Percentiles rank a stretch among this genome's conserved stretches.
These are phyloP conservation scores for Schizophyllum amplum DNA, from an alignment of 1,284 basidiomycete genomes.

Conservation along the genomic window DNA sequence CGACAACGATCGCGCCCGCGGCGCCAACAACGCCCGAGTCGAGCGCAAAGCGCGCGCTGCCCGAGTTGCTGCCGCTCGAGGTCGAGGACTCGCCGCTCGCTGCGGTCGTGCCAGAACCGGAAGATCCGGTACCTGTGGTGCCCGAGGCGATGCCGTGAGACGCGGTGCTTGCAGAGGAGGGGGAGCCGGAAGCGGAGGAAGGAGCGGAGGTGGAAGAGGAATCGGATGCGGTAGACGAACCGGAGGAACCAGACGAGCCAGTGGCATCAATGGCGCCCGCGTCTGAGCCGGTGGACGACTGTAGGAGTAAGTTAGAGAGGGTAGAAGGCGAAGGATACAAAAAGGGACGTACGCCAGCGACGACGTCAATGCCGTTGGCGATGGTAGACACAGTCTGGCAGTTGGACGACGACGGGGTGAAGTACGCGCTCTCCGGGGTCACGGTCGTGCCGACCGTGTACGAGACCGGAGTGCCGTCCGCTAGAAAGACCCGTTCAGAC, in stretches of 20 bases:
- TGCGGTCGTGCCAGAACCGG: background rate
- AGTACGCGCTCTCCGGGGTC: slow-evolving; percentile 25
- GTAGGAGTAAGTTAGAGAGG: no score
- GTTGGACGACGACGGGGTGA: slow-evolving; percentile 29
- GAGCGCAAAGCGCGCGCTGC: background rate
- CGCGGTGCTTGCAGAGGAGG: no score
- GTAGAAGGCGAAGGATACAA: no score
- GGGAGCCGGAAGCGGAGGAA: no score
- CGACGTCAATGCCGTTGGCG: slow-evolving; percentile 23
- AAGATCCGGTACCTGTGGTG: background rate
- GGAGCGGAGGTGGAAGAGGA: background rate
- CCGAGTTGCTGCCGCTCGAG: background rate
- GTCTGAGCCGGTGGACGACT: no score
- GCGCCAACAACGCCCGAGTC: background rate
- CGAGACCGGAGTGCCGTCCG: slow-evolving; percentile 16
- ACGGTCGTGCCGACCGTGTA: slow-evolving; percentile 29
- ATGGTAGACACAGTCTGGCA: slow-evolving; percentile 28
- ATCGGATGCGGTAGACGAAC: background rate
- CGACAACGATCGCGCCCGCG: background rate
- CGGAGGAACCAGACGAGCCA: no score
- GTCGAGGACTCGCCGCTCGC: background rate
- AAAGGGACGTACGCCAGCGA: no score
- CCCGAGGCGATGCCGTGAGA: no score
- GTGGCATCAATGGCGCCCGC: no score
- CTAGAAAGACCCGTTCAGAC: background rate